phyloP scores from a whole-genome alignment of 2,329 filamentous ascomycete genomes.

The Ustilaginoidea virens region DNA sequence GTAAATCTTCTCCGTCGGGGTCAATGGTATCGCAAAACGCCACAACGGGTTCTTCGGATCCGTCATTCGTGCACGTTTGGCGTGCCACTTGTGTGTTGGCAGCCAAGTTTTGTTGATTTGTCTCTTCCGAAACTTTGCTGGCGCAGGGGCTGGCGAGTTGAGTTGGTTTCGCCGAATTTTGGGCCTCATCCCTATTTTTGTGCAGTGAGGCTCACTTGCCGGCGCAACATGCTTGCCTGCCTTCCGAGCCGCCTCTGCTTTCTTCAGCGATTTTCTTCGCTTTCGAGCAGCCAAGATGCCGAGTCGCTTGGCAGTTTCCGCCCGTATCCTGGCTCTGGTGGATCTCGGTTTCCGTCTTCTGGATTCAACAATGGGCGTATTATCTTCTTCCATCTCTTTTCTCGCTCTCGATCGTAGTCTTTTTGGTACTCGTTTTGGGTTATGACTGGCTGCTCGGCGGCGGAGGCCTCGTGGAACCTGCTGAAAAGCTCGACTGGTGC shows the following conservation, averaged over 20 bases:
- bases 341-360: constrained; percentile 45
- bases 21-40: constrained; percentile 75
- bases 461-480: constrained; percentile 73
- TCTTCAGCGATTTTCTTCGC: constrained; percentile 24
- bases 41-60: constrained; percentile 65
- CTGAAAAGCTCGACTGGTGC: constrained; percentile 68
- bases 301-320: constrained; percentile 61
- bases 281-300: constrained; percentile 45
- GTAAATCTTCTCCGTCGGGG: constrained; percentile 81
- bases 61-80: constrained; percentile 84
- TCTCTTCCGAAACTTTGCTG: constrained; percentile 64
- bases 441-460: constrained; percentile 83
- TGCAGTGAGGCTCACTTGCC: no score
- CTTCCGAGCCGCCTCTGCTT: constrained; percentile 10
- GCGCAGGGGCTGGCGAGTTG: constrained; percentile 39
- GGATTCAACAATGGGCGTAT: constrained; percentile 65
- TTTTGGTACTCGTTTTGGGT: constrained; percentile 77
- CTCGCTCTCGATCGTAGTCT: constrained; percentile 55
- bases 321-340: constrained; percentile 45
- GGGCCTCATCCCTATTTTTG: constrained; percentile 35
- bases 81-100: constrained; percentile 86
- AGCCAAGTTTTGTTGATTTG: constrained; percentile 86
- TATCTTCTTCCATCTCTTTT: constrained; percentile 72
- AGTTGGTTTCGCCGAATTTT: constrained; percentile 58
- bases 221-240: no score